Base-by-base conservation (phyloP, 2,329 filamentous ascomycete genomes). In the Diaporthe sp. region DNA sequence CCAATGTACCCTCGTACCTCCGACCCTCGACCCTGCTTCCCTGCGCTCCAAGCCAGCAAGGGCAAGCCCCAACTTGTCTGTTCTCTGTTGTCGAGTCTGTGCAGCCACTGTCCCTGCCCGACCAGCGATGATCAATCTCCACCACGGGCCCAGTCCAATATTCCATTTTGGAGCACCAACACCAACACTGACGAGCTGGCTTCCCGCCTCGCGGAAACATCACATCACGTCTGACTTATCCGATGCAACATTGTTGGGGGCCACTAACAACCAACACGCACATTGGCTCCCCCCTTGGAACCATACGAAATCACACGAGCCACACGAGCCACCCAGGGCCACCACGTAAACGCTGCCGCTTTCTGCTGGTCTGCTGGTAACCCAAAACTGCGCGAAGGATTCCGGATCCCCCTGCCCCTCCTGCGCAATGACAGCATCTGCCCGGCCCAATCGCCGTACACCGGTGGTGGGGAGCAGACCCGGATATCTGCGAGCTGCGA, bases 341-440 rank as follows among this genome's bases (percentile, higher is more conserved):
- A 65, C 59, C 61, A 35, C 27, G 39, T 15, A 30, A n/a, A 22
- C n/a, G 44, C 44, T 66, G 27, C 61, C 51, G 44, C 63, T 51
- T 51, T 37, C 44, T n/a, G n/a, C 63, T 66, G 30, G 63, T 51
- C 44, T 66, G 47, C 63, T 68, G 63, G 63, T 37, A 68, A 63
- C 70, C 56, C 42, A 63, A 71, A 55, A 55, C 56, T 63, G 47
- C 70, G 70, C 70, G 56, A 71, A 71, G 70, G 70, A 71, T 71
- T 55, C 50, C 56, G 53, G 39, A 71, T 63, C 56, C 70, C 56
- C 70, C 56, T 71, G 56, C 32, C 32, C 35, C 37, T 71, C 56
- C 70, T 71, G 70, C 56, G 35, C 59, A 53, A 71, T 71, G 70
- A 71, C 70, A 71, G 35, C 56, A 71, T 63, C 56, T 71, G 44